Conservation (phyloP, 2,329 filamentous ascomycete genomes). For the Bipolaris oryzae region DNA sequence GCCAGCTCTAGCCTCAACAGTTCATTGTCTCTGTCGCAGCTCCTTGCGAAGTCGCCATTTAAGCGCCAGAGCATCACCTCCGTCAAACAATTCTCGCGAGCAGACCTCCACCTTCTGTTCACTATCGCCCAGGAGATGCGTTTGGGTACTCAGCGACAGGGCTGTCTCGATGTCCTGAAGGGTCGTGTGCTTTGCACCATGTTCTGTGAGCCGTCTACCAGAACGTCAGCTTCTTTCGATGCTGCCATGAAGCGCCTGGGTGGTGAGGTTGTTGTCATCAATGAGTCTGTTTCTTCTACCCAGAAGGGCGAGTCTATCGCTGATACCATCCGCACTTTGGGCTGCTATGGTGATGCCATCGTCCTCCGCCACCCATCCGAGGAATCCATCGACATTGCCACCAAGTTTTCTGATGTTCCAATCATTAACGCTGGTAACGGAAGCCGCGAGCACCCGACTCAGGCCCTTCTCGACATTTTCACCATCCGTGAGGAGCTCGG, state of each 20-base stretch:
- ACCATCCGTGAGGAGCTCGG: constrained; percentile 97
- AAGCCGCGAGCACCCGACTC: constrained; percentile 93
- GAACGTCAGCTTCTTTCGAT: constrained; percentile 95
- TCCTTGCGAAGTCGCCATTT: constrained; percentile 82
- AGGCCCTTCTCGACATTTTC: constrained; percentile 96
- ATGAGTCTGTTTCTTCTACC: constrained; percentile 84
- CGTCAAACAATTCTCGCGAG: constrained; percentile 85
- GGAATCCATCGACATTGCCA: constrained; percentile 77
- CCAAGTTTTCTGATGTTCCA: constrained; percentile 86
- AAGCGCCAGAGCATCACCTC: constrained; percentile 90
- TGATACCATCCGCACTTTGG: constrained; percentile 91
- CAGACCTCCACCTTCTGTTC: constrained; percentile 91
- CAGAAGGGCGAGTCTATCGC: constrained; percentile 94
- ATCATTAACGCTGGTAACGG: constrained; percentile 98
- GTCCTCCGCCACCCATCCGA: constrained; percentile 94
- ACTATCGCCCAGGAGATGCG: constrained; percentile 98
- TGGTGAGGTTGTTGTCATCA: constrained; percentile 80
- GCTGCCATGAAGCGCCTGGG: constrained; percentile 98
- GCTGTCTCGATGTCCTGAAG: constrained; percentile 83
- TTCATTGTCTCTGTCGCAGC: constrained; percentile 66
- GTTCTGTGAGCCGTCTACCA: constrained; percentile 97
- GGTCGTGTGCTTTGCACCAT: constrained; percentile 87
- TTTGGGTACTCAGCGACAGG: constrained; percentile 88
- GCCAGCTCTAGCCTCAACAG: constrained; percentile 62
- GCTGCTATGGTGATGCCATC: constrained; percentile 91